These are phyloP conservation scores for Talaromyces trachyspermus DNA, from an alignment of 495 filamentous ascomycete genomes.

Conservation along the genomic window DNA sequence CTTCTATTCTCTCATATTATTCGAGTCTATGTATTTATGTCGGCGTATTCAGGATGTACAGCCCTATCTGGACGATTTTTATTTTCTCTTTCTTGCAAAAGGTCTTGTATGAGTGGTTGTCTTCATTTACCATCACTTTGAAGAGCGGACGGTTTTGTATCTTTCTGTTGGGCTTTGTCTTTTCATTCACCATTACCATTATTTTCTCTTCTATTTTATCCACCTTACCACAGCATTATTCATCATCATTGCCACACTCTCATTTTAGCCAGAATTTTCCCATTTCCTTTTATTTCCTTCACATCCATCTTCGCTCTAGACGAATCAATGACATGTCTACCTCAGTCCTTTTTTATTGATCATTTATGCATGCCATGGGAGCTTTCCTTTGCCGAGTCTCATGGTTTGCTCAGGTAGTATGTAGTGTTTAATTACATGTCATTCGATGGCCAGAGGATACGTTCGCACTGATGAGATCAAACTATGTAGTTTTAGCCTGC, in stretches of 20 bases:
- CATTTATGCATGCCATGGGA: no score
- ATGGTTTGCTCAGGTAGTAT: no score
- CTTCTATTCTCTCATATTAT: constrained; percentile 5
- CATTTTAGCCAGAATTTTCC: constrained; percentile 3
- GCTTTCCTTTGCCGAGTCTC: no score
- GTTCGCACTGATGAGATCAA: no score
- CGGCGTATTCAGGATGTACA: constrained; percentile 4
- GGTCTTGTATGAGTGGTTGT: constrained; percentile 1
- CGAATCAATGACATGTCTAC: constrained; percentile 7
- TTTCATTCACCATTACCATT: background rate
- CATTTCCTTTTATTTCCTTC: background rate
- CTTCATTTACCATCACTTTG: background rate
- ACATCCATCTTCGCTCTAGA: background rate
- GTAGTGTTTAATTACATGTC: no score
- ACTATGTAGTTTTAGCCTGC: no score
- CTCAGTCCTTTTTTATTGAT: no score
- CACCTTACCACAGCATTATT: no score
- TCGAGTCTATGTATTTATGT: constrained; percentile 7
- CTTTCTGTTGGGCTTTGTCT: background rate
- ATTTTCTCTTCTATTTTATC: background rate
- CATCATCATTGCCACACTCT: background rate
- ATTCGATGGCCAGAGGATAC: no score
- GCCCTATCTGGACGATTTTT: constrained; percentile 2
- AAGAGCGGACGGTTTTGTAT: background rate
- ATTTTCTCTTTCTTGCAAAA: background rate